Percentiles rank a stretch among this genome's conserved stretches.
Conservation (phyloP, 2,329 filamentous ascomycete genomes). For the Paradendryphiella salina region DNA sequence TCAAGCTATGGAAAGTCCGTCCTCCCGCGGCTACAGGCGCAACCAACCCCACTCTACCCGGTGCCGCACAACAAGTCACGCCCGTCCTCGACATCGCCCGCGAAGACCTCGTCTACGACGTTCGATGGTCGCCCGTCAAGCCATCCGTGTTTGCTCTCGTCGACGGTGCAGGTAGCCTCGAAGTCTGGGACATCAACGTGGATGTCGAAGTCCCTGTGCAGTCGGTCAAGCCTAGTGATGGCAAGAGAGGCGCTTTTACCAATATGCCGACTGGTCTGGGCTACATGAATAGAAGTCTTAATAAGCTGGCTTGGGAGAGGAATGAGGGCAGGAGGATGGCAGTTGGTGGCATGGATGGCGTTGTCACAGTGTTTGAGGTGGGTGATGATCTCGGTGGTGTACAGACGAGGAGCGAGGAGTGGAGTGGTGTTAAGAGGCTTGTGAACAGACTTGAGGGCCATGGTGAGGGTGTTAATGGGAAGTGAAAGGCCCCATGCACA, state of each 20-base stretch:
- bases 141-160: conserved; percentile 94
- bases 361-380: conserved; percentile 91
- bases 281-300: conserved; percentile 81
- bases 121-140: conserved; percentile 90
- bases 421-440: conserved; percentile 89
- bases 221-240: conserved; percentile 70
- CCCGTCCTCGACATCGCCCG: conserved; percentile 88
- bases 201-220: conserved; percentile 92
- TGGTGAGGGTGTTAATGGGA: conserved; percentile 33
- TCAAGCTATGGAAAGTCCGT: conserved; percentile 94
- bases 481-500: conserved; percentile 11
- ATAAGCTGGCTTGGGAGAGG: conserved; percentile 92
- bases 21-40: conserved; percentile 69
- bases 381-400: conserved; percentile 79
- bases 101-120: conserved; percentile 96
- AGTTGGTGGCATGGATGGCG: conserved; percentile 88
- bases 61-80: conserved; percentile 57
- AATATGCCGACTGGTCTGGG: conserved; percentile 51
- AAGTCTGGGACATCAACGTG: conserved; percentile 92
- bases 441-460: conserved; percentile 69
- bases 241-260: conserved; percentile 40
- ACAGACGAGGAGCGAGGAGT: conserved; percentile 86
- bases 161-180: conserved; percentile 87
- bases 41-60: conserved; percentile 48
- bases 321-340: conserved; percentile 84